Evolutionary conservation across 2,329 filamentous ascomycete genomes (phyloP).

Genomic region (Diaporthe velutina): DNA sequence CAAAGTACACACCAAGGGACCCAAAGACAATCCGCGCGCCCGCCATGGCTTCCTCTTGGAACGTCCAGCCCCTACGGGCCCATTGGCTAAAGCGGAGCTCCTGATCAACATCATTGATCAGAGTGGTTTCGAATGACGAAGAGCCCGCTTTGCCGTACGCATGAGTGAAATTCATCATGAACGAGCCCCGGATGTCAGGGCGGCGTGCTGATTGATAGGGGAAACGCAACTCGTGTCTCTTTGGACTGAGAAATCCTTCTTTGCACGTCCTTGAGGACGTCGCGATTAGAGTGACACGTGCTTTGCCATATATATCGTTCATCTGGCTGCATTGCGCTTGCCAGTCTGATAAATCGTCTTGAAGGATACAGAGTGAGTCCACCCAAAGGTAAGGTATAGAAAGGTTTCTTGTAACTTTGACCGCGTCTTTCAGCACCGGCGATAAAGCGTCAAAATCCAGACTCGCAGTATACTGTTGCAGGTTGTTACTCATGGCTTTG

Average conservation of each 20-base stretch:
- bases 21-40: neutral
- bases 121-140: too few species aligned
- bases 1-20: neutral
- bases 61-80: slow-evolving; percentile 20
- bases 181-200: neutral
- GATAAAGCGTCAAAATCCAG: neutral
- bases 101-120: neutral
- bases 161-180: neutral
- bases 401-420: neutral
- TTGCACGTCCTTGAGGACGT: slow-evolving; percentile 7
- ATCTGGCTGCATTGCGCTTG: neutral
- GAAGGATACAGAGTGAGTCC: slow-evolving; percentile 11
- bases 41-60: neutral
- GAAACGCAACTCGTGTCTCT: neutral
- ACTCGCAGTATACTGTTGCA: neutral
- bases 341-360: slow-evolving; percentile 4
- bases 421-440: neutral
- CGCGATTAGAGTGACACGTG: neutral
- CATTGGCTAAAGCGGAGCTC: neutral
- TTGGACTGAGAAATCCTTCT: neutral
- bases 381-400: slow-evolving; percentile 23
- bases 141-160: too few species aligned
- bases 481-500: neutral
- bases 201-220: neutral
- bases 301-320: slow-evolving; percentile 1